Base-by-base conservation (phyloP, 2,329 filamentous ascomycete species). In the Colletotrichum brevisporum region DNA sequence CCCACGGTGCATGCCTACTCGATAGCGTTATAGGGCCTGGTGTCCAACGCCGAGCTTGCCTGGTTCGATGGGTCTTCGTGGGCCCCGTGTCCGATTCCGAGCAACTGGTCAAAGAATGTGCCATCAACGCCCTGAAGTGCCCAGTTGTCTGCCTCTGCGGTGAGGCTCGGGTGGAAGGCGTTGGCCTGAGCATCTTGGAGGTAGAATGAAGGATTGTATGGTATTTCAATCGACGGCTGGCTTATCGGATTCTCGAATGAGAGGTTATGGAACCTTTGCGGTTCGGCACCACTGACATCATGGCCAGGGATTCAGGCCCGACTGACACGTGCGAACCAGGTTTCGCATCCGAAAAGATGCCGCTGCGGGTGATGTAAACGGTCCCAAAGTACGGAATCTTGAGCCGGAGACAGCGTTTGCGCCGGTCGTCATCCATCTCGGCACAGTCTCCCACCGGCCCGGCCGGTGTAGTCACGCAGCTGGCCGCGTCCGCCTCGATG, bases 81-180 rank as follows among this genome's bases (percentile, higher is more conserved):
- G 31, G 31, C 31, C 8, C 31, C 31, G 8, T 36, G 31, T 4
- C 31, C 31, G 31, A 36, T 36, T 36, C 57, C 16, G 4, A 36
- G 18, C 24, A 50, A n/a, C 4, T 27, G 36, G 45, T 60, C 43
- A 21, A 60, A 60, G 15, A 51, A 36, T 13, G 26, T 10, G 15
- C 31, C 18, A 15, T 51, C 26, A 10, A n/a, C 57, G 13, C 16
- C 45, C 13, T 60, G 57, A 8, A 60, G 31, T 8, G 45, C 24
- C 43, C 43, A 45, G 16, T 53, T 45, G 2, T 51, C 57, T 61
- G 47, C 24, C 21, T 41, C 15, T 26, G 21, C 45, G 4, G 21
- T 21, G 12, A 51, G 21, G n/a, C n/a, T 36, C 52, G 75, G 72
- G 24, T 77, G 73, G 12, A 62, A 72, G 61, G 80, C 78, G 41